Evolutionary conservation across 1,139 yeast species (phyloP).

Genomic region (Magnusiomyces suaveolens): DNA sequence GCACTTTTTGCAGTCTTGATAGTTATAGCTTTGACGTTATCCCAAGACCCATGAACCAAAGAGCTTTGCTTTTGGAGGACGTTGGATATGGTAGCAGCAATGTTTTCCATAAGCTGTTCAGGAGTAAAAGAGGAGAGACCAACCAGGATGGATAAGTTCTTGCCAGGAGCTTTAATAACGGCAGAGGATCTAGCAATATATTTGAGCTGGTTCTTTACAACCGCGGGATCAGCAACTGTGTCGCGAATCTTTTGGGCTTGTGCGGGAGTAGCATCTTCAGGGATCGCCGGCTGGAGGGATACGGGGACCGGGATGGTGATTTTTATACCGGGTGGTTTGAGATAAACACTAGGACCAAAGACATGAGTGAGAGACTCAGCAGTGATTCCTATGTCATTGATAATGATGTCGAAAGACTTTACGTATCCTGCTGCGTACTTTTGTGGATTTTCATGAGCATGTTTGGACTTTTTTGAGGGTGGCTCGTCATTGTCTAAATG

Average conservation of each 20-base stretch:
- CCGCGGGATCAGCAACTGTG: conserved; percentile 19
- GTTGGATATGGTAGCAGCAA: conserved; percentile 17
- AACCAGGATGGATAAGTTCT: conserved; percentile 21
- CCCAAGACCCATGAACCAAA: conserved; percentile 17
- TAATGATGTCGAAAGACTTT: conserved; percentile 20
- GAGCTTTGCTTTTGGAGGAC: conserved; percentile 13
- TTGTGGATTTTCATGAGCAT: conserved; percentile 8
- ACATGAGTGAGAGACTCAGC: conserved; percentile 19
- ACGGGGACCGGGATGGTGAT: conserved; percentile 24
- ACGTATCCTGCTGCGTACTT: conserved; percentile 15
- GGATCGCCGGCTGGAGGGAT: conserved; percentile 13
- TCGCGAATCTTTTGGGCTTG: conserved; percentile 12
- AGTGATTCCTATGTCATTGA: conserved; percentile 21
- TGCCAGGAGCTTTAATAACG: conserved; percentile 22
- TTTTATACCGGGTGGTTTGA: conserved; percentile 18
- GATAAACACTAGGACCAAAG: conserved; percentile 21
- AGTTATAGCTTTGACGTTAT: conserved; percentile 15
- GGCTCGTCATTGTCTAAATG: conserved; percentile 4
- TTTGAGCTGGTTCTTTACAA: conserved; percentile 20
- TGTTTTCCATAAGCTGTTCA: conserved; percentile 21
- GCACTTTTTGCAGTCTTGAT: conserved; percentile 24
- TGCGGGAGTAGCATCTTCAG: conserved; percentile 16
- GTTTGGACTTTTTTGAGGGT: conserved; percentile 2
- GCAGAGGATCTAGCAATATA: conserved; percentile 21
- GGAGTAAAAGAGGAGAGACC: conserved; percentile 19